phyloP scores from a whole-genome alignment of 2,329 filamentous ascomycete species.

The Dothideomycetes sp. region DNA sequence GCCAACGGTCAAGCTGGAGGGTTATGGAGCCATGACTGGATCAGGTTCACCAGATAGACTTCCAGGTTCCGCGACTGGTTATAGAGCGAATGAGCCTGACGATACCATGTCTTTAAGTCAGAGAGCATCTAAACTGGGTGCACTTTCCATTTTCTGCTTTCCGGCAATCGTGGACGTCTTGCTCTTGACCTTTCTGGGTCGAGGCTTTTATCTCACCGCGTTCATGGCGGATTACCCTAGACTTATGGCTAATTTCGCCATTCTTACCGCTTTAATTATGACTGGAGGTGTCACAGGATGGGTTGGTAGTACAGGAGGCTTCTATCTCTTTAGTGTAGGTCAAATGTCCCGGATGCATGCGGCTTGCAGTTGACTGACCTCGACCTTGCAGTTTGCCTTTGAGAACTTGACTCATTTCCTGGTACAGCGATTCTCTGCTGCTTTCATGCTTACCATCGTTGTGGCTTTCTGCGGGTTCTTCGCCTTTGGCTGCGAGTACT shows the following conservation, averaged over 20 bases:
- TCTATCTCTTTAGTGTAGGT: slow-evolving; percentile 32
- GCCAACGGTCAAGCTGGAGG: slow-evolving; percentile 11
- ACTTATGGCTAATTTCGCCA: slow-evolving; percentile 10
- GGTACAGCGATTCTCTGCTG: slow-evolving; percentile 10
- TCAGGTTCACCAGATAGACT: slow-evolving; percentile 8
- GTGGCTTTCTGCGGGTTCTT: slow-evolving; percentile 12
- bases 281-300: slow-evolving; percentile 52
- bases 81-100: slow-evolving; percentile 9
- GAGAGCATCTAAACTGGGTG: slow-evolving; percentile 7
- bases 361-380: background rate
- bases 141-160: slow-evolving; percentile 44
- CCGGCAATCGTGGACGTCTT: slow-evolving; percentile 52
- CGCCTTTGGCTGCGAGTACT: slow-evolving; percentile 8
- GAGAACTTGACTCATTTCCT: slow-evolving; percentile 12
- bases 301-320: slow-evolving; percentile 52
- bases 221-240: slow-evolving; percentile 36
- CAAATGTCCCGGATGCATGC: no score
- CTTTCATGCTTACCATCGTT: slow-evolving; percentile 9
- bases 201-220: slow-evolving; percentile 50
- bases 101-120: slow-evolving; percentile 2
- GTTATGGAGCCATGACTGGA: slow-evolving; percentile 8
- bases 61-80: slow-evolving; percentile 8
- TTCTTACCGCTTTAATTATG: slow-evolving; percentile 32
- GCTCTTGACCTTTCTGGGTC: slow-evolving; percentile 46
- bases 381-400: slow-evolving; percentile 7